Percentiles rank a stretch among this genome's conserved stretches.
phyloP scores from a whole-genome alignment of 1,284 basidiomycete genomes.

The Inonotus obliquus region DNA sequence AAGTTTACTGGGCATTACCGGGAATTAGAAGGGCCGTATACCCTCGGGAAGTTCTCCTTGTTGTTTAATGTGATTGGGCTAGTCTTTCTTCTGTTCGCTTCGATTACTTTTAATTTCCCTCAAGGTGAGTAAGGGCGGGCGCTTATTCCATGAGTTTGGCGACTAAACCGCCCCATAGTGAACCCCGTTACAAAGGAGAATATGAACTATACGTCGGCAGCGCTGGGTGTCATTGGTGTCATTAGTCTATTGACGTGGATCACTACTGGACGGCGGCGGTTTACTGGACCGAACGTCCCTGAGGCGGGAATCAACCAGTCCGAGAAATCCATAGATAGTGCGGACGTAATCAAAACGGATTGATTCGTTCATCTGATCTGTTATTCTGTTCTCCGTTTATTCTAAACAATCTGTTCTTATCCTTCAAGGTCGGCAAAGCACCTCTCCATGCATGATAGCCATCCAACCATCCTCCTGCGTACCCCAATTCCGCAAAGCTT shows the following conservation, averaged over 20 bases:
- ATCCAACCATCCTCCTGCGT: slow-evolving; percentile 33
- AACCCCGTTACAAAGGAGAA: slow-evolving; percentile 17
- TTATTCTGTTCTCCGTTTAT: not conserved
- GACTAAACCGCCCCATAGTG: not conserved
- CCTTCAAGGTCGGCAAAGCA: slow-evolving; percentile 27
- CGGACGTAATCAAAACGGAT: not conserved
- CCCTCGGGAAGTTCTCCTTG: slow-evolving; percentile 9
- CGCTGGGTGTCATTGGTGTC: slow-evolving; percentile 16
- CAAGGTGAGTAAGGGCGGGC: slow-evolving; percentile 2
- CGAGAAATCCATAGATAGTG: not conserved
- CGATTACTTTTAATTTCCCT: slow-evolving; percentile 19
- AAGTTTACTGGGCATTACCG: slow-evolving; percentile 11
- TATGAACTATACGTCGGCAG: slow-evolving; percentile 19
- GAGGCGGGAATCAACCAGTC: not conserved
- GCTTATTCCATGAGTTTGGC: not conserved
- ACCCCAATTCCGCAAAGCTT: slow-evolving; percentile 30
- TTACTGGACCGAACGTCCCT: slow-evolving; percentile 10
- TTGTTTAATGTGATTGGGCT: slow-evolving; percentile 12
- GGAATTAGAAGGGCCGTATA: slow-evolving; percentile 13
- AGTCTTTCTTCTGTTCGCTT: slow-evolving; percentile 19
- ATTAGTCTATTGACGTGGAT: slow-evolving; percentile 16
- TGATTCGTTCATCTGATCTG: not conserved
- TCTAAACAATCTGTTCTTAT: not conserved
- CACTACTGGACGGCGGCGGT: slow-evolving; percentile 11
- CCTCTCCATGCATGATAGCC: slow-evolving; percentile 31